Evolutionary conservation across 2,329 filamentous ascomycete genomes (phyloP).

Genomic region (Bipolaris oryzae): DNA sequence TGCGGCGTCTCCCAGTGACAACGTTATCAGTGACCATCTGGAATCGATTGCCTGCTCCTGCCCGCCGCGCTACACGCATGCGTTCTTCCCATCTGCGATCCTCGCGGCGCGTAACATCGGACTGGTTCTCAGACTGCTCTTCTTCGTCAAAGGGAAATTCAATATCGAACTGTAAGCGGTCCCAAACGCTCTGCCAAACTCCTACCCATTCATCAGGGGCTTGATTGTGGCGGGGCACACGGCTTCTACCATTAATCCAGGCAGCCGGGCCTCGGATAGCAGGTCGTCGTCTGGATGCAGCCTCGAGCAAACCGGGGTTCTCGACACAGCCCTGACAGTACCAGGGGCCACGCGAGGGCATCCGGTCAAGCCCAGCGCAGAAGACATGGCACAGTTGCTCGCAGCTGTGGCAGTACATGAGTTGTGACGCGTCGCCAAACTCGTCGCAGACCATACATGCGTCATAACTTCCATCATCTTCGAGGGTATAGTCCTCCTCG

Average conservation of each 20-base stretch:
- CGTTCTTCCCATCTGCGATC: conserved; percentile 80
- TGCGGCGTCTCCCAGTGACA: conserved; percentile 45
- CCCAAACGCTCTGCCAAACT: conserved; percentile 91
- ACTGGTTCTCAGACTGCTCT: conserved; percentile 63
- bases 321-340: conserved; percentile 82
- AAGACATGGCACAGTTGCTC: conserved; percentile 89
- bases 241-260: conserved; percentile 39
- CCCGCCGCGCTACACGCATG: conserved; percentile 77
- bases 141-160: conserved; percentile 82
- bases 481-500: conserved; percentile 67
- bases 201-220: conserved; percentile 63
- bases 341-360: conserved; percentile 77
- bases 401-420: conserved; percentile 91
- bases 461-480: conserved; percentile 55
- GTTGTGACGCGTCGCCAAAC: conserved; percentile 78
- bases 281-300: conserved; percentile 38
- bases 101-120: conserved; percentile 62
- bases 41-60: conserved; percentile 77
- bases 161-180: conserved; percentile 75
- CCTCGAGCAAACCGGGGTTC: conserved; percentile 47
- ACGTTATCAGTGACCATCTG: conserved; percentile 69
- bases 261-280: conserved; percentile 38
- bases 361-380: conserved; percentile 80
- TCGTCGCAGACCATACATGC: conserved; percentile 86
- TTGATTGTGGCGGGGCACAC: conserved; percentile 39